Evolutionary conservation across 1,139 yeast genomes (phyloP), one percentile per base, ranked within the genome.

Genomic region (Pichia sp.): DNA sequence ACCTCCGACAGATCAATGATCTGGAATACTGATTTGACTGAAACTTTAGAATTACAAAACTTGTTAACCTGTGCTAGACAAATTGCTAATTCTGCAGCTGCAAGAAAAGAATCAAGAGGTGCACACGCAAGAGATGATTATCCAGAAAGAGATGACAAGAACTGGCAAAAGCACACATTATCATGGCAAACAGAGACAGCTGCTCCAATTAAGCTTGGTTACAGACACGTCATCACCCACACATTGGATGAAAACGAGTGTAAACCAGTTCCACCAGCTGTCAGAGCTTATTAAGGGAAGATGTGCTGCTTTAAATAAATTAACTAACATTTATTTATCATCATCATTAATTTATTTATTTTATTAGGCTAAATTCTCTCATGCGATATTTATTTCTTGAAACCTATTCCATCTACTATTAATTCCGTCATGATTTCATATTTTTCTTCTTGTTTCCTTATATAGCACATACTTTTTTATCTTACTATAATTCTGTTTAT

Each of bases 91-190:
- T 84, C 96, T 59, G 99, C 99, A 53, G 92, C 95, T 60, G 96
- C 91, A 57, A 89, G 99, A 81, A 86, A 78, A 69, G 99, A 93
- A 78, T 91, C 97, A 50, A 90, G 99, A 81, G 99, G 99, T 78
- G 99, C 99, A 53, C 99, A 93, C 70, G 98, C 99, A 61, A 87
- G 98, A 79, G 99, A 93, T 75, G 99, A 93, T 74, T 92, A 75
- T 78, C 97, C 95, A 68, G 85, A 84, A 60, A 90, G 99, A 84
- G 96, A 93, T 70, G 99, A 93, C 72, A 91, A 71, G 59, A 78
- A 90, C 79, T 93, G 99, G 99, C 90, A 91, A 95, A 93, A 93
- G 79, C 99, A 93, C 76, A 83, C 97, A 52, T 79, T 93, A 71
- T 89, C 98, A 54, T 93, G 95, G 90, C 98, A 93, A 78, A 69